These are phyloP conservation scores for Calonectria hawksworthii DNA, from an alignment of 2,329 filamentous ascomycete genomes.

Conservation along the genomic window DNA sequence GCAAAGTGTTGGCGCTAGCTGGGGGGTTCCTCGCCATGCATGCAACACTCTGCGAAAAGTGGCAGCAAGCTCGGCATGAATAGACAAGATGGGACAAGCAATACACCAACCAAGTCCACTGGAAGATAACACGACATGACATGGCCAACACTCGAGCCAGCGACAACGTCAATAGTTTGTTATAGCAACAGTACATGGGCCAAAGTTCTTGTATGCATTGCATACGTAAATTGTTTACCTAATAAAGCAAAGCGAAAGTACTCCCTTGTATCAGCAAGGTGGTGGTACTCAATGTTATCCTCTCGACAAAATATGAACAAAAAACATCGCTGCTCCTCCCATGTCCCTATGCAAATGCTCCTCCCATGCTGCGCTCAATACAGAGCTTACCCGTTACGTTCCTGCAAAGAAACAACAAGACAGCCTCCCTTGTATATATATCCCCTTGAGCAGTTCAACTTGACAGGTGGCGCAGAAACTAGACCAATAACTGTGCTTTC, in stretches of 20 bases:
- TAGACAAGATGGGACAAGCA: neutral
- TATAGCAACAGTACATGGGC: neutral
- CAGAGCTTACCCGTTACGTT: neutral
- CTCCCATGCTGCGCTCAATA: constrained; percentile 7
- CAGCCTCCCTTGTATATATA: neutral
- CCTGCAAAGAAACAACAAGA: neutral
- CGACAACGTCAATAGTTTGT: no score
- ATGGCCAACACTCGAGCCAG: neutral
- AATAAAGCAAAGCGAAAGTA: neutral
- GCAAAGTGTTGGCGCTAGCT: neutral
- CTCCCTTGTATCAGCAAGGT: neutral
- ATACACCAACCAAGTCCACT: no score
- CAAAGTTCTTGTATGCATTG: neutral
- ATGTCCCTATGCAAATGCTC: constrained; percentile 43
- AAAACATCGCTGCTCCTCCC: constrained; percentile 39
- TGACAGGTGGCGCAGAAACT: neutral
- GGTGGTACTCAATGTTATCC: neutral
- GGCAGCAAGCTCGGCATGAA: neutral
- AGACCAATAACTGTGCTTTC: neutral
- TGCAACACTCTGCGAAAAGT: neutral
- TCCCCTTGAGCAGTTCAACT: neutral
- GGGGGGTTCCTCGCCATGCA: neutral
- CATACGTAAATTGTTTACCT: neutral
- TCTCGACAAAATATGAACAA: constrained; percentile 14
- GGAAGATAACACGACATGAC: no score